Percentiles rank a stretch among this genome's conserved stretches.
Evolutionary conservation across 257 asterid species (phyloP).

Genomic region (Paraleonurus japonicus): DNA sequence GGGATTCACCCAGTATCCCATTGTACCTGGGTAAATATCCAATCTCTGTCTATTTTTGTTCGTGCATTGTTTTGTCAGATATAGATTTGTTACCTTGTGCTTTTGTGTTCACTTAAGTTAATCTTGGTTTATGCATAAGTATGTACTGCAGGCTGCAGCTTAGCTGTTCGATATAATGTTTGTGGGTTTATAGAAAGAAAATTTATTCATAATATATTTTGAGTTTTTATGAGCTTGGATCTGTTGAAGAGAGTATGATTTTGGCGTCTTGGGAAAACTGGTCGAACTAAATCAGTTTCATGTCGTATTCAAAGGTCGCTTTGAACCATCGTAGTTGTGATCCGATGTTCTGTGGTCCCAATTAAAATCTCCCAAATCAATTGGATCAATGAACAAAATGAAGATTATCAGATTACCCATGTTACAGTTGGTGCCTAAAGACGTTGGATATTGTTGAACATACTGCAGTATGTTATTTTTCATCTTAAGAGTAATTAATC

Average conservation of each 20-base stretch:
- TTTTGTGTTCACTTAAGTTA: not conserved
- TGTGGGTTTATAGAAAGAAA: not conserved
- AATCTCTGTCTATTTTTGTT: not conserved
- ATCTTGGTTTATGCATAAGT: not conserved
- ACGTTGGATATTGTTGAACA: not conserved
- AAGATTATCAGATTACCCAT: not conserved
- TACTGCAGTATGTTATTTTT: not conserved
- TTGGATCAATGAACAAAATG: not conserved
- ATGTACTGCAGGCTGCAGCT: not conserved
- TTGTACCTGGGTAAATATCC: slow-evolving; percentile 48
- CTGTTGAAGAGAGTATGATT: not conserved
- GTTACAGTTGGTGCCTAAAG: not conserved
- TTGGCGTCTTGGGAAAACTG: not conserved
- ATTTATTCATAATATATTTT: not conserved
- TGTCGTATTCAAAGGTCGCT: not conserved
- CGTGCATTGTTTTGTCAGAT: not conserved
- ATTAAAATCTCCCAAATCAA: not conserved
- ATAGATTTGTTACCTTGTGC: not conserved
- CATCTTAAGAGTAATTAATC: too few species aligned
- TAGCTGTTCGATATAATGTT: not conserved
- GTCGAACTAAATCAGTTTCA: not conserved
- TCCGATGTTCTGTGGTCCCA: not conserved
- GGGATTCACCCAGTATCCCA: slow-evolving; percentile 43
- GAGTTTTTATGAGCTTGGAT: not conserved
- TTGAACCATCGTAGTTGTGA: not conserved